phyloP scores from a whole-genome alignment of 2,329 filamentous ascomycete genomes.

The Venturia aucupariae region DNA sequence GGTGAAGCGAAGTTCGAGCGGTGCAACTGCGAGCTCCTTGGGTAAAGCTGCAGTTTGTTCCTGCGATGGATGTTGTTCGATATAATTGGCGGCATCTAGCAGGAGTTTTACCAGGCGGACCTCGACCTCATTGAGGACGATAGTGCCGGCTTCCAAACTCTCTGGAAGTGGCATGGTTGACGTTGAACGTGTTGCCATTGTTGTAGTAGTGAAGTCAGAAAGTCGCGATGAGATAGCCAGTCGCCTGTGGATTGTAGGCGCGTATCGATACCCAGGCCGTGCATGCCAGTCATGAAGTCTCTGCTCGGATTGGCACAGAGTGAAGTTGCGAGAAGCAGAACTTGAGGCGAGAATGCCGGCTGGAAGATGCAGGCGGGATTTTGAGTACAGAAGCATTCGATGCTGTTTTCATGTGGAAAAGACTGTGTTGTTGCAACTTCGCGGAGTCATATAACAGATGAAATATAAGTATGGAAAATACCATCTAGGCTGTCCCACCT shows the following conservation, averaged over 20 bases:
- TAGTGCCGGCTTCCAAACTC: slow-evolving; percentile 16
- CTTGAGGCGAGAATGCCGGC: neutral
- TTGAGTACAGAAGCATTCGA: neutral
- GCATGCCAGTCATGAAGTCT: neutral
- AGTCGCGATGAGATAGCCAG: neutral
- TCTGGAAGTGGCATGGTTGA: neutral
- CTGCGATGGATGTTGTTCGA: slow-evolving; percentile 38
- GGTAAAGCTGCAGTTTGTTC: slow-evolving; percentile 30
- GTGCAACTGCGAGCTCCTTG: slow-evolving; percentile 35
- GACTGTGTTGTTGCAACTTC: neutral
- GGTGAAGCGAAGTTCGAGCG: slow-evolving; percentile 61
- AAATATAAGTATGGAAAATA: no score
- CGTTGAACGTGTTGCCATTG: neutral
- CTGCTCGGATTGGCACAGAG: neutral
- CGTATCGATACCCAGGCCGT: neutral
- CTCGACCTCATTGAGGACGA: slow-evolving; percentile 61
- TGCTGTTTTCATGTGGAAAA: neutral
- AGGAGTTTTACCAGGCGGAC: slow-evolving; percentile 56
- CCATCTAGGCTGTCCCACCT: neutral
- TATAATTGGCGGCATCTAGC: slow-evolving; percentile 68
- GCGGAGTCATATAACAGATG: neutral
- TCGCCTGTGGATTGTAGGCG: neutral
- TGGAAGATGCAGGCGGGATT: neutral
- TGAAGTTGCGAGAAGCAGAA: neutral
- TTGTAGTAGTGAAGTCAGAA: neutral